A percentile compares a stretch with the other conserved stretches of the same genome.
Evolutionary conservation across 345 rosid species (phyloP).

Genomic region (Erysimum cheiranthoides): DNA sequence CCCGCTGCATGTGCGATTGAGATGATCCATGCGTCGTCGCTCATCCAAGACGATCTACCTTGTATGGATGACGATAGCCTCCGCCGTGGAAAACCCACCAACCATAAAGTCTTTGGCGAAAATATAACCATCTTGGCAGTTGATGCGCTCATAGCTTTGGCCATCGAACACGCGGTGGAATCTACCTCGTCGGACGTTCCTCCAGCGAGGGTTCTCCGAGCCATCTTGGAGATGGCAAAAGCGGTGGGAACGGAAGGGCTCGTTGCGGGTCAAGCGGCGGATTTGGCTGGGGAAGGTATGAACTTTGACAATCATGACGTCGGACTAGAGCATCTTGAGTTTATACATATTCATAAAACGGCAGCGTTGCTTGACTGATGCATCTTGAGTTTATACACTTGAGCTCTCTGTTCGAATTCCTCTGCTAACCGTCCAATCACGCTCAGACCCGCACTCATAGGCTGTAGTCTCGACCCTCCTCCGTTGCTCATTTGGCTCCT

Average conservation of each 20-base stretch:
- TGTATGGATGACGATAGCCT: slow-evolving; percentile 81
- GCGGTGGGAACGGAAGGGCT: slow-evolving; percentile 68
- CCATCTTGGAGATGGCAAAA: slow-evolving; percentile 57
- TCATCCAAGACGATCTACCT: slow-evolving; percentile 81
- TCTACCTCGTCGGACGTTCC: slow-evolving; percentile 46
- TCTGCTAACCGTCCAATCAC: slow-evolving; percentile 89
- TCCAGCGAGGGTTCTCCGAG: slow-evolving; percentile 49
- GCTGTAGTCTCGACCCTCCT: slow-evolving; percentile 58
- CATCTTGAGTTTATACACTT: too few relatives aligned
- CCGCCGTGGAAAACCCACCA: slow-evolving; percentile 83
- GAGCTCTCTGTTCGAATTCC: slow-evolving; percentile 96
- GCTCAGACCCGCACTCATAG: slow-evolving; percentile 84
- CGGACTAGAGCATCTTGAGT: slow-evolving; percentile 63
- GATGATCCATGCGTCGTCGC: slow-evolving; percentile 77
- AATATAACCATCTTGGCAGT: slow-evolving; percentile 67
- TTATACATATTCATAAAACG: slow-evolving; percentile 73
- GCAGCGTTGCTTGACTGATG: slow-evolving; percentile 73
- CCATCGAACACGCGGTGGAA: slow-evolving; percentile 51
- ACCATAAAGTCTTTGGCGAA: slow-evolving; percentile 72
- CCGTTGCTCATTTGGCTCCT: slow-evolving; percentile 77
- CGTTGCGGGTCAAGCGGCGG: slow-evolving; percentile 79
- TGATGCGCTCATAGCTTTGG: slow-evolving; percentile 67
- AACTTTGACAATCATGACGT: slow-evolving; percentile 23
- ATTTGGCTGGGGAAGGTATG: slow-evolving; percentile 59
- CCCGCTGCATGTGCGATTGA: slow-evolving; percentile 78